A percentile compares a stretch with the other conserved stretches of the same genome.
These are phyloP conservation scores for Boletus pseudo-olivaceus DNA, from an alignment of 768 basidiomycete species.

Conservation along the genomic window DNA sequence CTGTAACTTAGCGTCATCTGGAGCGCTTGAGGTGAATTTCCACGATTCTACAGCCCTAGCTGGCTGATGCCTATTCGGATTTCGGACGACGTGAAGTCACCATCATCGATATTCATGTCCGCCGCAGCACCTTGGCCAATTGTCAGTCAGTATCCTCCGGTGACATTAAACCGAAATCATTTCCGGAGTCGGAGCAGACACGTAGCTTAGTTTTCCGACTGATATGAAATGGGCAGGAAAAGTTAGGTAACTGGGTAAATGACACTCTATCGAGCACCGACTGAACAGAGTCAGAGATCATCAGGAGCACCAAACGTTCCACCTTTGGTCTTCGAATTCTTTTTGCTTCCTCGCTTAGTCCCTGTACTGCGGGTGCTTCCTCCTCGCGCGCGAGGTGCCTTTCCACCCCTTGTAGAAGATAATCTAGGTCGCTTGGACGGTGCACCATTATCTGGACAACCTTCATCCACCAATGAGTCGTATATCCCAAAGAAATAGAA, in stretches of 20 bases:
- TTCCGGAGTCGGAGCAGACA: too few relatives aligned
- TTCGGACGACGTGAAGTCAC: too few relatives aligned
- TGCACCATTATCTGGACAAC: slow-evolving; percentile 23
- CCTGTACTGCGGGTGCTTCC: slow-evolving; percentile 20
- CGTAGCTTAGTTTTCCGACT: neutral
- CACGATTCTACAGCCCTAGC: too few relatives aligned
- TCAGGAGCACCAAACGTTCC: slow-evolving; percentile 35
- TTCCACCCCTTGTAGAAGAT: slow-evolving; percentile 24
- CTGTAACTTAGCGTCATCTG: too few relatives aligned
- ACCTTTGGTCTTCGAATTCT: slow-evolving; percentile 30
- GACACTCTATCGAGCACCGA: neutral
- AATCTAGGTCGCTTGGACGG: slow-evolving; percentile 28
- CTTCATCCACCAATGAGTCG: slow-evolving; percentile 11
- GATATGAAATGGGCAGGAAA: neutral
- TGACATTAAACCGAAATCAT: too few relatives aligned
- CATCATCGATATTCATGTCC: too few relatives aligned
- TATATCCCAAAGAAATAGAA: neutral
- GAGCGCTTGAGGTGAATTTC: too few relatives aligned
- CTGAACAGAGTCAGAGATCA: slow-evolving; percentile 15
- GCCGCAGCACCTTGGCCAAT: too few relatives aligned
- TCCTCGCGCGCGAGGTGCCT: slow-evolving; percentile 23
- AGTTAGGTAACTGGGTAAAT: neutral
- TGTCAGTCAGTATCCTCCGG: too few relatives aligned
- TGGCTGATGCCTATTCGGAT: too few relatives aligned
- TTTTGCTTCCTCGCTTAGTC: slow-evolving; percentile 26